Base-by-base conservation (phyloP, 331 rosid genomes). In the Malus hybrid region DNA sequence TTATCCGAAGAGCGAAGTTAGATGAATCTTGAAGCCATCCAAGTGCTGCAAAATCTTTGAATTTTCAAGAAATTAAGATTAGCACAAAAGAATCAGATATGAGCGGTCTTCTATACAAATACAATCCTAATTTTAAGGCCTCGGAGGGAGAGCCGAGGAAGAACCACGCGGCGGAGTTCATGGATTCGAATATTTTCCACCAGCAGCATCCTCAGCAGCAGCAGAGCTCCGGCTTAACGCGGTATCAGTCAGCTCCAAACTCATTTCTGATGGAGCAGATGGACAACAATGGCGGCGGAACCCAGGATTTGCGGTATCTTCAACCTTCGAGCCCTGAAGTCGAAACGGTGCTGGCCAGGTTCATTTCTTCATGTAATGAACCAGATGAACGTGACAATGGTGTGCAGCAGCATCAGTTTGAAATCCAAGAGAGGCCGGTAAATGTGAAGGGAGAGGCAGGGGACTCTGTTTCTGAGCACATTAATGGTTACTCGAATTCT, bases 191-290 rank as follows among this genome's bases (percentile, higher is more conserved):
- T 24, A 24, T 24, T 24, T 24, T 24, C 24, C 80, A 71, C 56
- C 80, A 85, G 48, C 88, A 85, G 60, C 76, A 33, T 15, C 55
- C 39, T 1, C 79, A 72, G 28, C 80, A 76, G 24, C 88, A 85
- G 60, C 83, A 83, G 39, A 81, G 80, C 78, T 86, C 83, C 73
- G 84, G 83, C 6, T 22, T 86, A 29, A 33, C 70, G 75, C 80
- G 88, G 66, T 86, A 88, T 77, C 80, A 71, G 55, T 90, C 96
- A 19, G 86, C 90, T 71, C 93, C 96, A 19, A 81, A 83, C 72
- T 78, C 96, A 55, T 42, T 84, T 36, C 44, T 88, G 36, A 44
- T 77, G 73, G 85, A 59, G 68, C 80, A 81, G 44, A 29, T 82
- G 20, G 86, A 85, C 33, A n/a, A 34, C 31, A 78, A 75, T 74